Percentiles rank a stretch among this genome's conserved stretches.
Evolutionary conservation across 441 rosid species (phyloP).

Genomic region (Eutrema salsugineum): DNA sequence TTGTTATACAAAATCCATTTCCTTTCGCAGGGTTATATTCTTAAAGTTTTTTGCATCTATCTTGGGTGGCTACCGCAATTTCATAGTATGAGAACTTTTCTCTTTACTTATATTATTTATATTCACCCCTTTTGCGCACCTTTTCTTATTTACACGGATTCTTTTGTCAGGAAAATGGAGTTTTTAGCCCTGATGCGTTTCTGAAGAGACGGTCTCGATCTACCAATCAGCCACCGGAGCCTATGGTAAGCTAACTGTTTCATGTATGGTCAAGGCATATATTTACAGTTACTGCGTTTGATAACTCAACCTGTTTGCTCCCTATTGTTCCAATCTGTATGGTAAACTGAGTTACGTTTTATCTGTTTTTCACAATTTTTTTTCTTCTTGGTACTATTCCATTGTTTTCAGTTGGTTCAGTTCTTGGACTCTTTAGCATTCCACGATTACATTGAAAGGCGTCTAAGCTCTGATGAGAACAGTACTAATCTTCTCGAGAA

Average conservation of each 20-base stretch:
- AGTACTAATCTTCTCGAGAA: conserved; percentile 84
- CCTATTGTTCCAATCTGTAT: neutral
- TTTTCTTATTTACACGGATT: neutral
- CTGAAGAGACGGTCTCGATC: conserved; percentile 90
- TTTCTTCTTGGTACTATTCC: conserved; percentile 2
- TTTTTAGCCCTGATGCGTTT: conserved; percentile 89
- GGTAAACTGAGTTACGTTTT: neutral
- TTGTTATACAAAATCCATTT: conserved; percentile 15
- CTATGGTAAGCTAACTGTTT: conserved; percentile 63
- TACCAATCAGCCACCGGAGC: conserved; percentile 85
- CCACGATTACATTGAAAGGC: conserved; percentile 93
- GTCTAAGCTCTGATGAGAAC: conserved; percentile 66
- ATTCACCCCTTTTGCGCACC: neutral
- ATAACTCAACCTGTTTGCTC: conserved; percentile 1
- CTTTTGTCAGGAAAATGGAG: conserved; percentile 68
- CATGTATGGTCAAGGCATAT: conserved; percentile 11
- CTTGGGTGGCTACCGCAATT: conserved; percentile 92
- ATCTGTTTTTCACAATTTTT: no score
- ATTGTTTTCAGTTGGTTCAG: conserved; percentile 64
- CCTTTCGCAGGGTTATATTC: conserved; percentile 67
- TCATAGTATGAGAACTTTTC: conserved; percentile 59
- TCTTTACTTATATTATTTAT: conserved; percentile 9
- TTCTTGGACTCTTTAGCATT: conserved; percentile 89
- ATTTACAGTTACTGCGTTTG: conserved; percentile 1
- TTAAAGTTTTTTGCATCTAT: conserved; percentile 92